These are phyloP conservation scores for Logfia minima DNA, from an alignment of 129 eudicot species.

Conservation along the genomic window DNA sequence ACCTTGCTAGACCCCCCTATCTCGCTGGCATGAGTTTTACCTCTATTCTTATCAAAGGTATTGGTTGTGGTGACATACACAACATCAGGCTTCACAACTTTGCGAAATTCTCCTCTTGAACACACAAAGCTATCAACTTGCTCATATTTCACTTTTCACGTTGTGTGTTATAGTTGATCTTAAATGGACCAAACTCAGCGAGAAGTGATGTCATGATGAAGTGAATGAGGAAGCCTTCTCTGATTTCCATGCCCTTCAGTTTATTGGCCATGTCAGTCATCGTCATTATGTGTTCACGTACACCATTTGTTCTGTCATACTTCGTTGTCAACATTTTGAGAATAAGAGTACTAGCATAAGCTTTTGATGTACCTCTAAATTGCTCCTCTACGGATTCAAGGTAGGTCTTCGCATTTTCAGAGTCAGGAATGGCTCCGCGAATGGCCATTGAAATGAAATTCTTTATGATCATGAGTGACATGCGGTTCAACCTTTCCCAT, in stretches of 20 bases:
- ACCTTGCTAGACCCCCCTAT: too few relatives aligned
- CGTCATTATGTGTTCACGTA: not conserved
- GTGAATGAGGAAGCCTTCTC: not conserved
- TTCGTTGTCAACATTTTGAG: not conserved
- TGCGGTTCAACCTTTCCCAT: not conserved
- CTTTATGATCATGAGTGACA: not conserved
- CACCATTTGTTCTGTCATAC: not conserved
- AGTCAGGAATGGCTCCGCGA: constrained; percentile 15
- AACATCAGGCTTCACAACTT: not conserved
- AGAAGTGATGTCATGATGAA: not conserved
- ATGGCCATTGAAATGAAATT: not conserved
- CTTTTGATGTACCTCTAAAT: not conserved
- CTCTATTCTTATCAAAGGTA: not conserved
- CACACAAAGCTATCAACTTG: not conserved
- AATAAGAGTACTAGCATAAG: not conserved
- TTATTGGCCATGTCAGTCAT: not conserved
- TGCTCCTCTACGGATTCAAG: not conserved
- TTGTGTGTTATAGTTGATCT: not conserved
- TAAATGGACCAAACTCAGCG: not conserved
- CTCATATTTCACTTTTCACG: not conserved
- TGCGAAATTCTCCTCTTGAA: not conserved
- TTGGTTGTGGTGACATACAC: not conserved
- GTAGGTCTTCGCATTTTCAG: not conserved
- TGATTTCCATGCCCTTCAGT: not conserved
- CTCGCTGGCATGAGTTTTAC: not conserved